Evolutionary conservation across 208 protist genomes (phyloP).

Genomic region (Novymonas esmeraldas): DNA sequence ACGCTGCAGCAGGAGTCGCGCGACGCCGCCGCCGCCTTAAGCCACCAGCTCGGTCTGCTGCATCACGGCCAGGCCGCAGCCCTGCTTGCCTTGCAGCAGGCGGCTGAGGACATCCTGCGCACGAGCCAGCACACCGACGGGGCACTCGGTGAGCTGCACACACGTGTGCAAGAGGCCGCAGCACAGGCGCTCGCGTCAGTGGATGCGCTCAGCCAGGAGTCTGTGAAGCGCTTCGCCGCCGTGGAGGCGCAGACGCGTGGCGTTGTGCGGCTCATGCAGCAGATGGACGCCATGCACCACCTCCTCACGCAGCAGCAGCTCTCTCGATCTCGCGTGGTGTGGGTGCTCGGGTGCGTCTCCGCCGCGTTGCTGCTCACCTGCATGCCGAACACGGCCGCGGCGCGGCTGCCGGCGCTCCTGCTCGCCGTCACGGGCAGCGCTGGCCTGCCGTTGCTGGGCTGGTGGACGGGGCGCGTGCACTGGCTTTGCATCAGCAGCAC

Average conservation of each 20-base stretch:
- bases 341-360: constrained; percentile 16
- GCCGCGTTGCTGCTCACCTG: constrained; percentile 44
- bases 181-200: constrained; percentile 36
- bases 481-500: constrained; percentile 13
- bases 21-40: constrained; percentile 32
- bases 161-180: constrained; percentile 32
- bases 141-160: constrained; percentile 27
- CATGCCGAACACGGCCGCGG: constrained; percentile 44
- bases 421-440: constrained; percentile 34
- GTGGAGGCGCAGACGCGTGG: constrained; percentile 55
- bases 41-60: constrained; percentile 39
- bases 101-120: constrained; percentile 19
- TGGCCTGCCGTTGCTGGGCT: constrained; percentile 38
- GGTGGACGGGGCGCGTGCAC: constrained; percentile 6
- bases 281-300: constrained; percentile 58
- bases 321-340: constrained; percentile 29
- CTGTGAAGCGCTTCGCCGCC: constrained; percentile 40
- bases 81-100: constrained; percentile 36
- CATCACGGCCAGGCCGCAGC: constrained; percentile 38
- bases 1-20: constrained; percentile 42
- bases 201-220: constrained; percentile 30
- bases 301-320: constrained; percentile 37
- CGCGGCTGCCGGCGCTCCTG: constrained; percentile 53
- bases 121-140: constrained; percentile 32
- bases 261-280: constrained; percentile 44